Conservation (phyloP, 768 basidiomycete species). For the Pleurotus pulmonarius region DNA sequence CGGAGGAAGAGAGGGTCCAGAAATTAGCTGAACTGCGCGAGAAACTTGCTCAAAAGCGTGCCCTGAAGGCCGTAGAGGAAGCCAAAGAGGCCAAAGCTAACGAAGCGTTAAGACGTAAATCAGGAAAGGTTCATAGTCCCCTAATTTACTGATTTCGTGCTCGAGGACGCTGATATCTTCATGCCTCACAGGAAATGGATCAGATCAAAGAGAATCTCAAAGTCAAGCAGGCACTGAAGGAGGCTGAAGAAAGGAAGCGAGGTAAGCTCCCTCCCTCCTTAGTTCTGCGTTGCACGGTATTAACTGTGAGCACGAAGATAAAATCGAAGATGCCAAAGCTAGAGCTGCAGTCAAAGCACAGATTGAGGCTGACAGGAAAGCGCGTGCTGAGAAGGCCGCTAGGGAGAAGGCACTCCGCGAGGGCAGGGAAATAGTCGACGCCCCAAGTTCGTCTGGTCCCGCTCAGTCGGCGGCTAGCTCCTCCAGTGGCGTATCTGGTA, state of each 20-base stretch:
- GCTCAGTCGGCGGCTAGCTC: constrained; percentile 31
- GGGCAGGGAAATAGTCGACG: constrained; percentile 41
- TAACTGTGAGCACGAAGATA: constrained; percentile 51
- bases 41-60: constrained; percentile 80
- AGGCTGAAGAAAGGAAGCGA: constrained; percentile 75
- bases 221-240: constrained; percentile 77
- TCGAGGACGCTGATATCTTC: not conserved
- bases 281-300: not conserved
- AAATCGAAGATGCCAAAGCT: constrained; percentile 84
- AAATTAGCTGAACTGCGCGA: constrained; percentile 75
- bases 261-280: constrained; percentile 39
- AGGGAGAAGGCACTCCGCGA: constrained; percentile 90
- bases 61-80: constrained; percentile 68
- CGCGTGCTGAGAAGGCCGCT: constrained; percentile 83
- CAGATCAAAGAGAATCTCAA: constrained; percentile 74
- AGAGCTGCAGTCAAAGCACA: constrained; percentile 86
- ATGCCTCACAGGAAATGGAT: constrained; percentile 54
- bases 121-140: constrained; percentile 55
- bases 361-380: constrained; percentile 91
- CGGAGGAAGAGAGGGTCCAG: constrained; percentile 87
- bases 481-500: constrained; percentile 47
- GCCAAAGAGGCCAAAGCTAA: constrained; percentile 69
- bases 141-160: not conserved
- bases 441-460: constrained; percentile 23
- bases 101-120: constrained; percentile 80